Base-by-base conservation (phyloP, 768 basidiomycete species). In the Megacollybia marginata region DNA sequence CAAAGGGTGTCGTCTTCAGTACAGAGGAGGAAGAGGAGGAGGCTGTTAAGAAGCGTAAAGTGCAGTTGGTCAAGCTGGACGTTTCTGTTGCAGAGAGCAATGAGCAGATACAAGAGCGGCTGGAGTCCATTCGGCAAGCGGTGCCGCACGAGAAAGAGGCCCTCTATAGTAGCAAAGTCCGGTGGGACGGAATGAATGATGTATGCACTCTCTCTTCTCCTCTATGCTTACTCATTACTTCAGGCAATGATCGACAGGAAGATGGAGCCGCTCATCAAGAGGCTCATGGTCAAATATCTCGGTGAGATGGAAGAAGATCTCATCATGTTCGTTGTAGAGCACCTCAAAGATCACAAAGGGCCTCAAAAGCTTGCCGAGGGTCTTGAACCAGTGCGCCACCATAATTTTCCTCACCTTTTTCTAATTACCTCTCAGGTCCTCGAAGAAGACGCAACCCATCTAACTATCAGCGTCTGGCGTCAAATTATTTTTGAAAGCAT, bases 401-500 rank as follows among this genome's bases (percentile, higher is more conserved):
- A 13, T 47, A 34, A 36, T 43, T 40, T 5, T 33, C 31, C n/a
- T 33, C n/a, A 45, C 16, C 42, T 16, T 16, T 36, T 59, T 38
- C 54, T 52, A 38, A 33, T 19, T 5, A 13, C 11, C 12, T 36
- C 1, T 51, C 42, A 96, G 93, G 90, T 96, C 4, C 72, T 97
- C 33, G 92, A 92, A 62, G 93, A 95, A 64, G 93, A 97, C 63
- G 92, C 93, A 5, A 69, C 71, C 23, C 84, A 91, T 52, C 78
- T 94, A 51, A 73, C 80, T n/a, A 65, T 84, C 57, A 76, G 75
- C 53, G 74, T 96, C 44, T 97, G 93, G 93, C 81, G 91, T 48
- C 88, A 92, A 68, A 78, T 95, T 57, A 89, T 92, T 46, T 95
- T 95, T 62, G 93, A 97, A 73, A 92, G 91, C 59, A 87, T 91